Evolutionary conservation across 208 protist genomes (phyloP), one percentile per base, ranked within the genome.

Genomic region (Zelonia costaricensis): DNA sequence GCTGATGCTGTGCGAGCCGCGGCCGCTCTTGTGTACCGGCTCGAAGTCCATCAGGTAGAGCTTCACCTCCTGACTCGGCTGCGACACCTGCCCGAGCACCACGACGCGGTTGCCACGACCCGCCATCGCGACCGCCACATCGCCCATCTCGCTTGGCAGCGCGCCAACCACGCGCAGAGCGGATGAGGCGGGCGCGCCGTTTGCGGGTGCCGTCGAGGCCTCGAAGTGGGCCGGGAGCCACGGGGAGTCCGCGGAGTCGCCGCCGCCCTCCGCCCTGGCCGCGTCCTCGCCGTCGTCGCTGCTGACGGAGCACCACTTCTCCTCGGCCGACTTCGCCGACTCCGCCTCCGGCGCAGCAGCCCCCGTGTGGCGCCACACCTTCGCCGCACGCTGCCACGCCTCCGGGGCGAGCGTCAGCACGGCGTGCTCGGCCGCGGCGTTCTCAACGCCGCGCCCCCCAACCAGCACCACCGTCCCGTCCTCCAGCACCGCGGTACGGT

Each of bases 391-490:
- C 16, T 43, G 27, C 51, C 55, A 61, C 39, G 39, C 61, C 52
- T 55, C 52, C 13, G 63, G 52, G 2, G 65, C 55, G 35, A 73
- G 47, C 31, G 66, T 72, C 58, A 78, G 35, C 47, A 74, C 39
- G 23, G 57, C 42, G 9, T 48, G 49, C 16, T 1, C 40, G 64
- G 63, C 64, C 66, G 38, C 43, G 27, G 62, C 64, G 36, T 67
- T 71, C 38, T 62, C 62, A 9, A 73, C 57, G 52, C 64, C 58
- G 40, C 78, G 53, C 15, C 82, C 82, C 23, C 86, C 82, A 18
- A 93, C 63, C 8, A 93, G 52, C 30, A 90, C 74, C 25, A 93
- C 70, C 6, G 75, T 86, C 53, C 68, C 71, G 35, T 93, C 80
- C 2, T 45, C 43, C 15, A 93, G 62, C 16, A 65, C 43, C 7